Evolutionary conservation across 2,329 filamentous ascomycete species (phyloP).

Genomic region (Alternaria angustiovoidea): DNA sequence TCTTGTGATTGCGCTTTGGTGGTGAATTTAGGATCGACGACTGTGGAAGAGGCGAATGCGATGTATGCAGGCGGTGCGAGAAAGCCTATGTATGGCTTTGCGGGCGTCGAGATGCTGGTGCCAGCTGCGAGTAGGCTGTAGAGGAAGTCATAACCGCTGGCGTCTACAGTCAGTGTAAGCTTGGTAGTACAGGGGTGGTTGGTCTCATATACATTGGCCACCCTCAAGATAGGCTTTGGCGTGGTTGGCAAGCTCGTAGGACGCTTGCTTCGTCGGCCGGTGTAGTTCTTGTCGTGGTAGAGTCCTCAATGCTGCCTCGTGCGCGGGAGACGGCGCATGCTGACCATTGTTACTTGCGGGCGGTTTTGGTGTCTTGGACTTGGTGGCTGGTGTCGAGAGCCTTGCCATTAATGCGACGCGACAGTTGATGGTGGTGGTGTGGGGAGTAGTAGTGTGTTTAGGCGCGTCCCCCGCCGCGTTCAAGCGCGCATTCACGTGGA

Average conservation of each 20-base stretch:
- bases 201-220: conserved; percentile 36
- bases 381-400: conserved; percentile 7
- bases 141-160: conserved; percentile 46
- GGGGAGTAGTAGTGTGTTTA: background rate
- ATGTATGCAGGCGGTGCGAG: conserved; percentile 77
- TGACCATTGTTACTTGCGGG: background rate
- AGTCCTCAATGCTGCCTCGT: conserved; percentile 34
- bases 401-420: conserved; percentile 10
- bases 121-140: conserved; percentile 43
- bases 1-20: conserved; percentile 72
- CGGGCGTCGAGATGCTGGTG: conserved; percentile 44
- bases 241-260: conserved; percentile 48
- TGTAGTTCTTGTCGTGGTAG: conserved; percentile 37
- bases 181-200: background rate
- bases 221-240: conserved; percentile 49
- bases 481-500: conserved; percentile 9
- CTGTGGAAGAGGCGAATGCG: conserved; percentile 78
- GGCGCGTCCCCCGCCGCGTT: background rate
- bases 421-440: background rate
- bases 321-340: conserved; percentile 18
- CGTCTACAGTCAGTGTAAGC: conserved; percentile 30
- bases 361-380: background rate
- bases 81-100: conserved; percentile 58
- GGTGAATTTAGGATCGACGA: conserved; percentile 82
- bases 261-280: conserved; percentile 42